Percentiles rank a stretch among this genome's conserved stretches.
Conservation (phyloP, 768 basidiomycete species). For the Dentipellis fragilis region DNA sequence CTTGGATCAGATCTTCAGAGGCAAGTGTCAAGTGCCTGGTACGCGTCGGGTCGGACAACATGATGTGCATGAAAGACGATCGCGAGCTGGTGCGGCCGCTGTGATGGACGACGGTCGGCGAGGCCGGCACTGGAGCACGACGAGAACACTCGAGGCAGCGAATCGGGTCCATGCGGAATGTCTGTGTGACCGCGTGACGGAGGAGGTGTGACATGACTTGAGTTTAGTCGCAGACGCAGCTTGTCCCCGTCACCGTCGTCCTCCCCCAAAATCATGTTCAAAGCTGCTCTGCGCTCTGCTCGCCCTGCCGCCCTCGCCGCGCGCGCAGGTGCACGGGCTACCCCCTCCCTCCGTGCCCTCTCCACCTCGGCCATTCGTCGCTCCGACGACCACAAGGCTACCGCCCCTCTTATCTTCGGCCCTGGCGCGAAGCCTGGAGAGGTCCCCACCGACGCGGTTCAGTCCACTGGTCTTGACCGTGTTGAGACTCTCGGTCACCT, state of each 20-base stretch:
- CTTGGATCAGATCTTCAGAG: too few species aligned
- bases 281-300: slow-evolving; percentile 19
- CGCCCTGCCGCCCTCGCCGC: slow-evolving; percentile 12
- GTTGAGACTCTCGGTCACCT: slow-evolving; percentile 85
- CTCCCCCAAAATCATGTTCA: slow-evolving; percentile 20
- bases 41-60: too few species aligned
- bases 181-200: background rate
- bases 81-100: too few species aligned
- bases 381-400: slow-evolving; percentile 36
- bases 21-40: too few species aligned
- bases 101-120: background rate
- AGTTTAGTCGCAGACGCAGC: background rate
- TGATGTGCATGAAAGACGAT: too few species aligned
- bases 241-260: background rate
- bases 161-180: background rate
- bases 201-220: background rate
- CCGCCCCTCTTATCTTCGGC: slow-evolving; percentile 61
- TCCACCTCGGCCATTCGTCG: slow-evolving; percentile 44
- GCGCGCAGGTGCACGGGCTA: slow-evolving; percentile 1
- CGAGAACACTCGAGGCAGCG: background rate
- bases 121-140: background rate
- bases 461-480: slow-evolving; percentile 95
- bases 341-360: slow-evolving; percentile 37
- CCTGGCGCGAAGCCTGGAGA: slow-evolving; percentile 62
- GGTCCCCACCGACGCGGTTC: slow-evolving; percentile 77